Percentiles rank a stretch among this genome's conserved stretches.
These are phyloP conservation scores for Elaeis guineensis DNA, from an alignment of 176 grass and related monocot genomes.

Conservation along the genomic window DNA sequence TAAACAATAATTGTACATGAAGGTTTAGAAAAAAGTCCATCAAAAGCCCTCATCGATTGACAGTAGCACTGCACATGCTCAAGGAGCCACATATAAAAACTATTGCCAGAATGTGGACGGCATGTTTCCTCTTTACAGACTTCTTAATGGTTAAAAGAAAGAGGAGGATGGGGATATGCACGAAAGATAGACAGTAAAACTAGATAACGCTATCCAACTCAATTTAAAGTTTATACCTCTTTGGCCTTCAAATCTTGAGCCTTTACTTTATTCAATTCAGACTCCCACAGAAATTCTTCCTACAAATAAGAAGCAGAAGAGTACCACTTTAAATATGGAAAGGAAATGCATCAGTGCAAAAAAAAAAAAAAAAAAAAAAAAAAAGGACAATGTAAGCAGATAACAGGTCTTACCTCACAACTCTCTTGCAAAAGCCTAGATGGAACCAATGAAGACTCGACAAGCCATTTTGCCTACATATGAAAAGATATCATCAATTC, in stretches of 20 bases:
- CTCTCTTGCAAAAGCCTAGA: slow-evolving; percentile 92
- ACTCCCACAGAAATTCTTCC: slow-evolving; percentile 98
- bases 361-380: slow-evolving; percentile 1
- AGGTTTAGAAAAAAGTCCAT: too few species aligned
- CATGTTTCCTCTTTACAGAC: too few species aligned
- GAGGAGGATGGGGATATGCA: too few species aligned
- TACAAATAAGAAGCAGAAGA: slow-evolving; percentile 31
- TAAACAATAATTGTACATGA: too few species aligned
- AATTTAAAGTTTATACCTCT: slow-evolving; percentile 44
- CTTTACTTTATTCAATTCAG: slow-evolving; percentile 74
- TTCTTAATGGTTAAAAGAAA: too few species aligned
- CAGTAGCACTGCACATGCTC: too few species aligned
- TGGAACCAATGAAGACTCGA: slow-evolving; percentile 45
- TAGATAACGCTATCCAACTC: too few species aligned
- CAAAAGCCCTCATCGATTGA: too few species aligned
- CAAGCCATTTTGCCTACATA: slow-evolving; percentile 76
- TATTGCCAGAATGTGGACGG: too few species aligned
- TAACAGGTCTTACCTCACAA: slow-evolving; percentile 72
- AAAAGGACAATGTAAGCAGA: slow-evolving; percentile 8
- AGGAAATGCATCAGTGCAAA: too few species aligned
- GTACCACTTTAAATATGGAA: neutral
- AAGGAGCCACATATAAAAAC: too few species aligned
- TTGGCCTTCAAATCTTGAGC: slow-evolving; percentile 85
- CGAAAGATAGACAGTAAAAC: too few species aligned
- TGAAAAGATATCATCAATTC: neutral